Evolutionary conservation across 208 protist species (phyloP).

Genomic region (Crithidia brevicula): DNA sequence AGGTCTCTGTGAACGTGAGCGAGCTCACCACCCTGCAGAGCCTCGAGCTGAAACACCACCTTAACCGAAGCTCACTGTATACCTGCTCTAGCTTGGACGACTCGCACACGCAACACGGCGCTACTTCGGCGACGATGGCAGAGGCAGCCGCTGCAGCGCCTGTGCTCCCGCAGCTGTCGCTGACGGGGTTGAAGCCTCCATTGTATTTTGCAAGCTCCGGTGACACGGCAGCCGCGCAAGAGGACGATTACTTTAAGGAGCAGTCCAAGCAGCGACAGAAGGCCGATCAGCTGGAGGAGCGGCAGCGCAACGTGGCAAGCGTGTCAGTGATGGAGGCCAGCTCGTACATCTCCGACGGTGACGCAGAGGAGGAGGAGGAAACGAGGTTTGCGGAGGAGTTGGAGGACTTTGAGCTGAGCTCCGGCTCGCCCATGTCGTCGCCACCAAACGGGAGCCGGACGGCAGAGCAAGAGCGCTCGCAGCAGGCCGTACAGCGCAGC

Average conservation of each 20-base stretch:
- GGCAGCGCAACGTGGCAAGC: slow-evolving; percentile 11
- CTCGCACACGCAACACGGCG: neutral
- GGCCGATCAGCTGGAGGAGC: slow-evolving; percentile 6
- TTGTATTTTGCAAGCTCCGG: slow-evolving; percentile 54
- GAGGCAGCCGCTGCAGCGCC: slow-evolving; percentile 1
- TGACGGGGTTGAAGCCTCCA: slow-evolving; percentile 40
- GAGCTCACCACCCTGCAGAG: slow-evolving; percentile 14
- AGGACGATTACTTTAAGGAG: slow-evolving; percentile 37
- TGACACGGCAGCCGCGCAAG: slow-evolving; percentile 45
- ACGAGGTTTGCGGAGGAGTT: slow-evolving; percentile 4
- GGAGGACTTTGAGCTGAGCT: slow-evolving; percentile 23
- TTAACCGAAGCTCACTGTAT: neutral
- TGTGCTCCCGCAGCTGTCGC: slow-evolving; percentile 35
- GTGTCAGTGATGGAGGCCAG: slow-evolving; percentile 15
- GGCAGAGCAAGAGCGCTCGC: neutral
- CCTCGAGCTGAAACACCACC: slow-evolving; percentile 6
- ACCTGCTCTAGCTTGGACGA: neutral
- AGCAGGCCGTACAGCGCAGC: neutral
- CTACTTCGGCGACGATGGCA: neutral
- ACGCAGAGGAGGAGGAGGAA: slow-evolving; percentile 19
- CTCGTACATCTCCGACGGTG: slow-evolving; percentile 21
- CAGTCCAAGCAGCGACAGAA: slow-evolving; percentile 23
- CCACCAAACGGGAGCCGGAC: neutral
- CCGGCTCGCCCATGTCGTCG: slow-evolving; percentile 11
- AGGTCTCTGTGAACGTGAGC: slow-evolving; percentile 11